Base-by-base conservation (phyloP, 257 asterid genomes). In the Fraxinus quadrangulata region DNA sequence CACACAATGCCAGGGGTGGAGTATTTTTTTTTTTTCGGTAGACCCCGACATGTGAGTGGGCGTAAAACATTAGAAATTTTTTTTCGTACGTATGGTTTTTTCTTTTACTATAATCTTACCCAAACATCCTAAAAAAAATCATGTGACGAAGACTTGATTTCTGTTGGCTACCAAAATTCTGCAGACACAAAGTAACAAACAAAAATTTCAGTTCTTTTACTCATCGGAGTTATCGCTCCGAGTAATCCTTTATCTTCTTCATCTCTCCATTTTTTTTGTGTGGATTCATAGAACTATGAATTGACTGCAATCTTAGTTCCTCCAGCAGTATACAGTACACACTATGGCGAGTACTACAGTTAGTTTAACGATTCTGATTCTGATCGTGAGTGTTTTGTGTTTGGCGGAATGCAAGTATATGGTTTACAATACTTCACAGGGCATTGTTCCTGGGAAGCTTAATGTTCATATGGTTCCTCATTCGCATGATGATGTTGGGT, bases 391-490 rank as follows among this genome's bases (percentile, higher is more conserved):
- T 72, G 75, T 70, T 67, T 56, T 84, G 75, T 74, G 75, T 73
- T 82, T 77, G 74, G 96, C 47, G 79, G 98, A 93, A 77, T 85
- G 94, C 11, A 87, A 87, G 86, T 93, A 85, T 72, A 89, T 86
- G 87, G 92, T 88, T 72, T 96, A 96, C 83, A 87, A 96, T 86
- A 96, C 99, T 59, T 85, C 91, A 30, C 85, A 82, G 3, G 89
- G 87, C 23, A 79, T 86, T 82, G 97, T 89, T 26, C 78, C 85
- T 28, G 92, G 88, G 56, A 96, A 88, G 82, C 86, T 96, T 40
- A 96, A 96, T 81, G 99, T 96, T 81, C 99, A 96, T 85, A 81
- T 96, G 90, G 99, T 96, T 80, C 86, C 99, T 82, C 99, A 96
- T 34, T 83, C 96, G 14, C 99, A 96, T 26, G 99, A 96, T 42